These are phyloP conservation scores for Pontederia crassipes DNA, from an alignment of 176 grass and related monocot species.

Conservation along the genomic window DNA sequence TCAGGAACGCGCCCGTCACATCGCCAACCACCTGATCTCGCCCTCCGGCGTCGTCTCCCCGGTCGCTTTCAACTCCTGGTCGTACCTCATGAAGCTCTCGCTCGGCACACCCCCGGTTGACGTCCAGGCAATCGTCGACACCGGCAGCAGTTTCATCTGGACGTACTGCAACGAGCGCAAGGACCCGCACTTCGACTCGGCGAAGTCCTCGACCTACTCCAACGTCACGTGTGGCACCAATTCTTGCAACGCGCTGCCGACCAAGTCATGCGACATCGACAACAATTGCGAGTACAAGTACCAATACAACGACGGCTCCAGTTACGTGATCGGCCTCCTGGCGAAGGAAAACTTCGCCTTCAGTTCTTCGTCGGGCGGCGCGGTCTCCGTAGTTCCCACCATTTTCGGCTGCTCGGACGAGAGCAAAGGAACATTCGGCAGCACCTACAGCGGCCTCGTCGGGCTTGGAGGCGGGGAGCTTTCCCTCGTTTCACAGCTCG, in stretches of 20 bases:
- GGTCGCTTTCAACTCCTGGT: neutral
- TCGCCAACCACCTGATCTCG: too few species aligned
- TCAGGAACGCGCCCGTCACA: neutral
- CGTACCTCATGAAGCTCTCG: slow-evolving; percentile 6
- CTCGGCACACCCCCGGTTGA: neutral
- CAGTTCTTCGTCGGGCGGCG: neutral
- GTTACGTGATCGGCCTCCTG: neutral
- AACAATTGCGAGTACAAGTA: neutral
- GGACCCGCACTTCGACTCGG: slow-evolving; percentile 1
- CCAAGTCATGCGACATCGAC: neutral
- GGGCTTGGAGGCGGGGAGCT: neutral
- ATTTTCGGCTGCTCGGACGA: slow-evolving; percentile 2
- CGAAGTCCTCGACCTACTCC: neutral
- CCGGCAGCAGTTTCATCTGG: slow-evolving; percentile 20
- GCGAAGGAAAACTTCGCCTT: slow-evolving; percentile 16
- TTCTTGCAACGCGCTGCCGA: neutral
- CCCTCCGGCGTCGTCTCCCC: neutral
- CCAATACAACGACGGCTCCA: neutral
- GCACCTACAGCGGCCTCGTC: neutral
- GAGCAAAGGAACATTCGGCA: neutral
- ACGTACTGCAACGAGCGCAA: neutral
- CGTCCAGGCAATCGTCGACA: slow-evolving; percentile 7
- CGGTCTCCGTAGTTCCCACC: neutral
- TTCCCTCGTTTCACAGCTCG: slow-evolving; percentile 6
- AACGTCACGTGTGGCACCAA: neutral